Percentiles rank a stretch among this genome's conserved stretches.
These are phyloP conservation scores for Misopates orontium DNA, from an alignment of 257 asterid genomes.

Conservation along the genomic window DNA sequence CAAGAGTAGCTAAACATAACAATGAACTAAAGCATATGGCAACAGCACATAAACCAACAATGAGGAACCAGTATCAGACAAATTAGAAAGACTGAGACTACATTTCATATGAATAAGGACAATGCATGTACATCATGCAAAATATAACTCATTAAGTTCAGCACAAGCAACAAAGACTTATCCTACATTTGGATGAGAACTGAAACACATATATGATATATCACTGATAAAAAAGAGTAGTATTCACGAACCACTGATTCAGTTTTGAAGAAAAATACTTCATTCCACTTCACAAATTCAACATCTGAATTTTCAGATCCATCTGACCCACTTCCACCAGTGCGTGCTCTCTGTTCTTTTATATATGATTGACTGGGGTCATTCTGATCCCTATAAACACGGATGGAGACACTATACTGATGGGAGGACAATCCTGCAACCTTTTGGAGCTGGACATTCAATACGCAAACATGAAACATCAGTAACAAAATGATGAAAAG, in stretches of 20 bases:
- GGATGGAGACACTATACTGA: slow-evolving; percentile 65
- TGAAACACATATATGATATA: slow-evolving; percentile 13
- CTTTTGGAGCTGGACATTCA: slow-evolving; percentile 64
- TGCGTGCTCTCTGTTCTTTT: slow-evolving; percentile 71
- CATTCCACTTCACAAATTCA: slow-evolving; percentile 80
- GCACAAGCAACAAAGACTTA: slow-evolving; percentile 18
- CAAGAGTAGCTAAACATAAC: slow-evolving; percentile 7
- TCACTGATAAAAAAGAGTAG: slow-evolving; percentile 10
- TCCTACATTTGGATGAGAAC: slow-evolving; percentile 15
- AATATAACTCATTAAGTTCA: slow-evolving; percentile 8
- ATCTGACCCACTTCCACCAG: slow-evolving; percentile 59
- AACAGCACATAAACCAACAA: not conserved
- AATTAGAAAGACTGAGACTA: not conserved
- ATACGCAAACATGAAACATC: slow-evolving; percentile 31
- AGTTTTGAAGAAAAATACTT: slow-evolving; percentile 89
- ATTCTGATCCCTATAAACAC: slow-evolving; percentile 52
- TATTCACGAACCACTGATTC: slow-evolving; percentile 63
- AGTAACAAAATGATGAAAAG: slow-evolving; percentile 7
- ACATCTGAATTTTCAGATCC: slow-evolving; percentile 50
- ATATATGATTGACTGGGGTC: slow-evolving; percentile 41
- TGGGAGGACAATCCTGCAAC: slow-evolving; percentile 65
- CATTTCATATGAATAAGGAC: not conserved
- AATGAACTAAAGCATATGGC: slow-evolving; percentile 1
- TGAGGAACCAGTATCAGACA: slow-evolving; percentile 12
- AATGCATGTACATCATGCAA: slow-evolving; percentile 7